Conservation (phyloP, 2,329 filamentous ascomycete genomes). For the Aspergillus brunneoviolaceus region DNA sequence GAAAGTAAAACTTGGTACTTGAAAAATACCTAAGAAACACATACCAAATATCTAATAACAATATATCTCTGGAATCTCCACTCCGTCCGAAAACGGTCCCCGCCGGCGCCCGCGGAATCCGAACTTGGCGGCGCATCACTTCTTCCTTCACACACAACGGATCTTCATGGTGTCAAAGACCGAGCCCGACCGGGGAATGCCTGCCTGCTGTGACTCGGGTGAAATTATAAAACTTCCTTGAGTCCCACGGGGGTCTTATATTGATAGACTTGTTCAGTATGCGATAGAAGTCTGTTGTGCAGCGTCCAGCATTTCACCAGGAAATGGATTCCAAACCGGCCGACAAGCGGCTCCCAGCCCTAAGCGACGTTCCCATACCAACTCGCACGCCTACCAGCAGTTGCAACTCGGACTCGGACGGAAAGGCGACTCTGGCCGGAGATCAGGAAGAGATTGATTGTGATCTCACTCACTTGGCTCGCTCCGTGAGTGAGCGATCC, state of each 20-base stretch:
- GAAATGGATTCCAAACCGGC: too few relatives aligned
- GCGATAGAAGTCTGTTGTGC: too few relatives aligned
- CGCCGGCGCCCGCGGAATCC: background rate
- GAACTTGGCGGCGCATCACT: too few relatives aligned
- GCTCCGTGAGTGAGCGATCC: conserved; percentile 6
- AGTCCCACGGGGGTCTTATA: too few relatives aligned
- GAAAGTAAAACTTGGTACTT: too few relatives aligned
- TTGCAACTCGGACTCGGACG: background rate
- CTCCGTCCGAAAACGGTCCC: background rate
- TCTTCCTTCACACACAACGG: too few relatives aligned
- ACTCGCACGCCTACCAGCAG: background rate
- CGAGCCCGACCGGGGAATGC: background rate
- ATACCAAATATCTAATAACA: too few relatives aligned
- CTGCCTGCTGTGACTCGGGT: background rate
- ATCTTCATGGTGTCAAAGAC: background rate
- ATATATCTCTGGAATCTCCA: too few relatives aligned
- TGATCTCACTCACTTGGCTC: conserved; percentile 7
- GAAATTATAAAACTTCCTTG: too few relatives aligned
- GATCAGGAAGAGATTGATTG: background rate
- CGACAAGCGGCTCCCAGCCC: background rate
- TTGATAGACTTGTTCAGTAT: too few relatives aligned
- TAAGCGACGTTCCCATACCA: background rate
- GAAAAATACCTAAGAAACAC: too few relatives aligned
- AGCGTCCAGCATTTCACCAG: too few relatives aligned
- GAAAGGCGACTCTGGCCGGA: background rate